Evolutionary conservation across 2,329 filamentous ascomycete species (phyloP).

Genomic region (Diplocarpon rosae): DNA sequence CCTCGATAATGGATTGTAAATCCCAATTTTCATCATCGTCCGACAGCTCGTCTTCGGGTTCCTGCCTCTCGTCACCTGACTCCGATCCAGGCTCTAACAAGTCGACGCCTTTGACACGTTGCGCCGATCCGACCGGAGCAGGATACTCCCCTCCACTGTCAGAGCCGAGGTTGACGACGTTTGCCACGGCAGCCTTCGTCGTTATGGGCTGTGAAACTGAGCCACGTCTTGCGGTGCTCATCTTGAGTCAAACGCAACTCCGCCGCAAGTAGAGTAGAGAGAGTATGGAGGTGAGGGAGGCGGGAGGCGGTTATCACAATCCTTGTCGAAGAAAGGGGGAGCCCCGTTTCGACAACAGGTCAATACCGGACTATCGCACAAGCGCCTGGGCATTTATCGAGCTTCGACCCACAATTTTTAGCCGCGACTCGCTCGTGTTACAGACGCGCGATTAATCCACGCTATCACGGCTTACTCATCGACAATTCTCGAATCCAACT

Average conservation of each 20-base stretch:
- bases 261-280: background rate
- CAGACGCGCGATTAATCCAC: slow-evolving; percentile 2
- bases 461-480: too few species aligned
- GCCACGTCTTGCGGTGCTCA: background rate
- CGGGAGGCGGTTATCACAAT: background rate
- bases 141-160: slow-evolving; percentile 8
- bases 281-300: background rate
- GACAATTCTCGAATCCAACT: too few species aligned
- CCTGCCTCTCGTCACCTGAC: slow-evolving; percentile 13
- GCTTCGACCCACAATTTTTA: too few species aligned
- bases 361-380: too few species aligned
- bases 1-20: slow-evolving; percentile 34
- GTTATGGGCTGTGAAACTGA: background rate
- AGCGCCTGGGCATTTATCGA: too few species aligned
- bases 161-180: slow-evolving; percentile 12
- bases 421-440: too few species aligned
- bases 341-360: background rate
- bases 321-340: background rate
- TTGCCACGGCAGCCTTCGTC: slow-evolving; percentile 3
- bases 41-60: slow-evolving; percentile 15
- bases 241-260: background rate
- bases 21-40: slow-evolving; percentile 29
- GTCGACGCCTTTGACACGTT: slow-evolving; percentile 10
- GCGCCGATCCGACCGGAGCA: slow-evolving; percentile 3
- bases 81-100: slow-evolving; percentile 4